Evolutionary conservation across 306 rosid genomes (phyloP), one percentile per base, ranked within the genome.

Genomic region (Rosa lucieae): DNA sequence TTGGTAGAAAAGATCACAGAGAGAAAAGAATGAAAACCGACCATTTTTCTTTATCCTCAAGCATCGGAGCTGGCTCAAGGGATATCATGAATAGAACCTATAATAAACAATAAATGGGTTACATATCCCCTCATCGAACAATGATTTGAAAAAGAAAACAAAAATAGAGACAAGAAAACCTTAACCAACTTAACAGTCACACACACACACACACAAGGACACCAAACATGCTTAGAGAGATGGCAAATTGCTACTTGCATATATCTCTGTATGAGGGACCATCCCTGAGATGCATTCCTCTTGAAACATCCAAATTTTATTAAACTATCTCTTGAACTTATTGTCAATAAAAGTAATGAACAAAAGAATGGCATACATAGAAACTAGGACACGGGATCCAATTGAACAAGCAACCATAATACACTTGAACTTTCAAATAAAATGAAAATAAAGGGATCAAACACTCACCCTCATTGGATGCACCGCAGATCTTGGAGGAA

Each of bases 21-120:
- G 17, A 75, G 52, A 49, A 43, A 7, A 69, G 81, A 77, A 67
- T 35, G 42, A 81, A 75, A 89, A 81, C 90, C n/a, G 80, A 95
- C 99, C 99, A 95, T 86, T 92, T 92, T 85, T 95, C 99, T 89
- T 95, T 95, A 84, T 95, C 99, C 89, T 95, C 99, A 49, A 95
- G 99, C 99, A 95, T 95, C 12, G 99, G 99, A 77, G 99, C 98
- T 76, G 99, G 98, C 86, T 95, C 99, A 23, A 91, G 92, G 82
- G 98, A 92, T 87, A 95, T 95, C 99, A 95, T 95, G 92, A 95
- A 95, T 73, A 95, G 81, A 88, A 95, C 99, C 99, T 95, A 78
- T 77, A 61, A 81, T 62, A 52, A 56, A 71, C 55, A 65, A 71
- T 42, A 67, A 73, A 56, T 23, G 44, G 17, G 80, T 83, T 82